Conservation (phyloP, 495 filamentous ascomycete genomes). For the Trichoderma reesei region DNA sequence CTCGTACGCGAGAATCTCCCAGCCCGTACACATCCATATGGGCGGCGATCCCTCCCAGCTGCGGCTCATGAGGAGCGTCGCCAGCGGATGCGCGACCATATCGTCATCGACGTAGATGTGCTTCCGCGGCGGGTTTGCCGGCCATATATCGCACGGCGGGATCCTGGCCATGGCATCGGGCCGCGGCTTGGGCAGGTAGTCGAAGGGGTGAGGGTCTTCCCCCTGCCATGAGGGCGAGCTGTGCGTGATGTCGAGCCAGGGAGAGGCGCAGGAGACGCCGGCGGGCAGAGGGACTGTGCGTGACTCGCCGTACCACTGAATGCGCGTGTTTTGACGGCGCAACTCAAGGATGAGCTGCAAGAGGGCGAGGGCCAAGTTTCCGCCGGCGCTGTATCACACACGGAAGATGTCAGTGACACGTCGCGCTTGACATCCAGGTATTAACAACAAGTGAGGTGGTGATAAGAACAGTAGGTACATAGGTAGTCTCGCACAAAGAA, state of each 20-base stretch:
- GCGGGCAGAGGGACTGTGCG: constrained; percentile 57
- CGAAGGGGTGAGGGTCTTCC: constrained; percentile 48
- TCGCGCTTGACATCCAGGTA: no score
- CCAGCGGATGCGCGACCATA: constrained; percentile 63
- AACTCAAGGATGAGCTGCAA: constrained; percentile 67
- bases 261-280: constrained; percentile 52
- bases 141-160: constrained; percentile 59
- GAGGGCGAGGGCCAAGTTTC: constrained; percentile 62
- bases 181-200: constrained; percentile 57
- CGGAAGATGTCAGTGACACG: constrained; percentile 5
- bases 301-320: constrained; percentile 53
- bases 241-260: constrained; percentile 72
- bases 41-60: constrained; percentile 63
- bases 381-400: constrained; percentile 53
- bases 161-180: constrained; percentile 26
- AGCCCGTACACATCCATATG: constrained; percentile 61
- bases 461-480: no score
- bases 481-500: not conserved
- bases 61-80: constrained; percentile 53
- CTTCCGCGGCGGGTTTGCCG: constrained; percentile 53
- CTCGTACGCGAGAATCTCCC: constrained; percentile 74
- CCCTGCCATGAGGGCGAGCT: constrained; percentile 56
- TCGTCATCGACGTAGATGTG: constrained; percentile 58
- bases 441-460: no score
- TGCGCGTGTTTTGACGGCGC: constrained; percentile 38